Percentiles rank a stretch among this genome's conserved stretches.
These are phyloP conservation scores for Turritis glabra DNA, from an alignment of 345 rosid species.

Conservation along the genomic window DNA sequence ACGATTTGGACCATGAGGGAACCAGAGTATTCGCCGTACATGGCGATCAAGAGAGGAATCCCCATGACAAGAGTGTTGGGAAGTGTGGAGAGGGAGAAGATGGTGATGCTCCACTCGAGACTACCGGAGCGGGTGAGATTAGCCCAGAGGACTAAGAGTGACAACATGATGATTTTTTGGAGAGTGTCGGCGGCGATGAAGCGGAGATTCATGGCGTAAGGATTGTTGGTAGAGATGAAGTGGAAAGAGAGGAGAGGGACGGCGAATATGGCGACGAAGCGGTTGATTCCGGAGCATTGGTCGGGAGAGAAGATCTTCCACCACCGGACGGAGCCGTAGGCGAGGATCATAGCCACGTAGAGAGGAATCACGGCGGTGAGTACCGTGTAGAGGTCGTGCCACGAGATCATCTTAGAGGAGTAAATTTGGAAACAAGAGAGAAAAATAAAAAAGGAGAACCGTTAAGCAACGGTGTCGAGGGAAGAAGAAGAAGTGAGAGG, in stretches of 20 bases:
- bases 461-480: slow-evolving; percentile 36
- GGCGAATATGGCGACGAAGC: slow-evolving; percentile 91
- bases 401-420: slow-evolving; percentile 58
- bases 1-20: slow-evolving; percentile 95
- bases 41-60: slow-evolving; percentile 88
- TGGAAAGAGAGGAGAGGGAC: slow-evolving; percentile 97
- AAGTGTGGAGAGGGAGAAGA: slow-evolving; percentile 84
- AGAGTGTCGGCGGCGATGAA: slow-evolving; percentile 95
- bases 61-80: slow-evolving; percentile 99
- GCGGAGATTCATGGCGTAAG: slow-evolving; percentile 82
- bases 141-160: slow-evolving; percentile 63
- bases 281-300: slow-evolving; percentile 97
- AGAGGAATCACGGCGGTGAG: slow-evolving; percentile 89
- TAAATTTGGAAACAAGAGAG: neutral
- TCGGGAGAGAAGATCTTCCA: slow-evolving; percentile 96
- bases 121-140: slow-evolving; percentile 63
- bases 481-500: slow-evolving; percentile 26
- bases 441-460: slow-evolving; percentile 1
- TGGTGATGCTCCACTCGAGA: slow-evolving; percentile 92
- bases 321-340: slow-evolving; percentile 98
- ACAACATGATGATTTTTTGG: slow-evolving; percentile 74
- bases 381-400: slow-evolving; percentile 84
- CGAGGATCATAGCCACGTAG: slow-evolving; percentile 94
- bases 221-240: slow-evolving; percentile 85
- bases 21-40: slow-evolving; percentile 78